Evolutionary conservation across 441 rosid species (phyloP).

Genomic region (Gossypium aridum): DNA sequence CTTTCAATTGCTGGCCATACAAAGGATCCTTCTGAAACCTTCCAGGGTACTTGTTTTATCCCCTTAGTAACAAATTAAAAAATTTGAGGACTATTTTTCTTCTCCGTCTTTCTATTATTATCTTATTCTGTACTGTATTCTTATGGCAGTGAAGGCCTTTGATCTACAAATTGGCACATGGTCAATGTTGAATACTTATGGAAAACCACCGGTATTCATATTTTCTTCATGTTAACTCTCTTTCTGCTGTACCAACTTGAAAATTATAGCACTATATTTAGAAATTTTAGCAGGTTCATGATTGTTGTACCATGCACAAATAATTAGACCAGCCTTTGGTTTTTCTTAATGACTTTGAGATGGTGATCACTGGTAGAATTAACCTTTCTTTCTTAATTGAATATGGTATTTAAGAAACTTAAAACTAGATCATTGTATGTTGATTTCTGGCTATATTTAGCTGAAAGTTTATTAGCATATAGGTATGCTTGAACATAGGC

Average conservation of each 20-base stretch:
- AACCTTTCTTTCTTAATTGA: not conserved
- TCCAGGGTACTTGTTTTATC: not conserved
- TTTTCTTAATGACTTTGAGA: not conserved
- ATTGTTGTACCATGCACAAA: not conserved
- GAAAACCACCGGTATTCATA: constrained; percentile 83
- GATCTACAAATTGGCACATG: constrained; percentile 71
- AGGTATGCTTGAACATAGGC: not conserved
- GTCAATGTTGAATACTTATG: constrained; percentile 86
- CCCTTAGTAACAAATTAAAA: too few species aligned
- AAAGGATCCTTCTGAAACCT: constrained; percentile 53
- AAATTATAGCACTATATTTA: not conserved
- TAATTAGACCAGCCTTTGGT: not conserved
- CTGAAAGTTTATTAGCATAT: not conserved
- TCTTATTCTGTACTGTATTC: too few species aligned
- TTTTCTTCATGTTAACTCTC: constrained; percentile 6
- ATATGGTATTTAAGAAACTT: constrained; percentile 5
- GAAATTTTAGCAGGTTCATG: not conserved
- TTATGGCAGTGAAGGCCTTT: constrained; percentile 81
- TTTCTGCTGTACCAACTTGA: not conserved
- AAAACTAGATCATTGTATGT: not conserved
- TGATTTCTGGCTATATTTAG: not conserved
- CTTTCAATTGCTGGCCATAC: constrained; percentile 93
- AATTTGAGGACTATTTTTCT: too few species aligned
- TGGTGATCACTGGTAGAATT: not conserved
- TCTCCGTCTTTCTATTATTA: too few species aligned